These are phyloP conservation scores for Lichtheimia ornata DNA, from an alignment of 371 early-diverging fungal species.

Conservation along the genomic window DNA sequence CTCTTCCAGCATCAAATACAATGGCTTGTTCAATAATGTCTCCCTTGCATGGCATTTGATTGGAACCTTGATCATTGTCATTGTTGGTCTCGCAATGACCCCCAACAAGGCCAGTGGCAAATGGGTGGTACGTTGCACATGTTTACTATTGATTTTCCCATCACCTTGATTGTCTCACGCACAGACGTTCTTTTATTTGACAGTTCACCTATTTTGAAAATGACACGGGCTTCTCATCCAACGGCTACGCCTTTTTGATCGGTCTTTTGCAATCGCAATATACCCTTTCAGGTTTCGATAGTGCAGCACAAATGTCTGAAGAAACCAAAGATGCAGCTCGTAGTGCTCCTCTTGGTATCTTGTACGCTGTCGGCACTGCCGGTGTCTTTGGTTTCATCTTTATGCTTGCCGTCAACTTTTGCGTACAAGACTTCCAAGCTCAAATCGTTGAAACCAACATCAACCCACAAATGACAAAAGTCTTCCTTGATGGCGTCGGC, in stretches of 20 bases:
- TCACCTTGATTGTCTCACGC: neutral
- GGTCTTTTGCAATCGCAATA: conserved; percentile 53
- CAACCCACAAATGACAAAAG: conserved; percentile 48
- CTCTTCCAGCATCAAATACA: conserved; percentile 42
- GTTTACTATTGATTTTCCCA: neutral
- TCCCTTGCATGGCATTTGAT: conserved; percentile 50
- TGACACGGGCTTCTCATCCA: conserved; percentile 42
- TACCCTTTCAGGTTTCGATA: conserved; percentile 72
- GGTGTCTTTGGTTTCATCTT: conserved; percentile 57
- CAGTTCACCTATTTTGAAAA: conserved; percentile 47
- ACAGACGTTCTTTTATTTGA: conserved; percentile 42
- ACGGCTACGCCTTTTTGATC: conserved; percentile 46
- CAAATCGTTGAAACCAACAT: conserved; percentile 49
- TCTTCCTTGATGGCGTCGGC: conserved; percentile 65
- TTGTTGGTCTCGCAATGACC: conserved; percentile 33
- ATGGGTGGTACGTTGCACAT: conserved; percentile 18
- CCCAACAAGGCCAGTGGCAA: conserved; percentile 41
- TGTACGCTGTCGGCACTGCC: conserved; percentile 54
- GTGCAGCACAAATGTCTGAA: conserved; percentile 77
- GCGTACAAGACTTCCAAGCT: conserved; percentile 57
- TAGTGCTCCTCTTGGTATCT: conserved; percentile 67
- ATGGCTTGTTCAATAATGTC: conserved; percentile 41
- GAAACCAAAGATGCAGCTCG: conserved; percentile 70
- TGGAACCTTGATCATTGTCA: conserved; percentile 36
- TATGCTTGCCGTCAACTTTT: conserved; percentile 58